These are phyloP conservation scores for Nannizzia gypsea DNA, from an alignment of 2,329 filamentous ascomycete genomes.

Conservation along the genomic window DNA sequence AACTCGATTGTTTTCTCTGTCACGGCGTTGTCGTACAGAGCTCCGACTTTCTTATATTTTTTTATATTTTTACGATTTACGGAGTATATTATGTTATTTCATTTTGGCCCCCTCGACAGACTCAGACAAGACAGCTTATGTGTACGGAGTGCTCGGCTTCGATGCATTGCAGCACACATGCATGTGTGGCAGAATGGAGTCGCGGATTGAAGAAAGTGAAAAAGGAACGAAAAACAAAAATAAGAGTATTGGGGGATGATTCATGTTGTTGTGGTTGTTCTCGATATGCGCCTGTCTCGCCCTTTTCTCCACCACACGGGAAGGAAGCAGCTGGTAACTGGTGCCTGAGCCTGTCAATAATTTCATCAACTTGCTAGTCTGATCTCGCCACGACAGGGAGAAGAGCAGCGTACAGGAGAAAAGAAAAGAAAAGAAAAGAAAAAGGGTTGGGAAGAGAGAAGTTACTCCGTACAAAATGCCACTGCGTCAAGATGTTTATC, in stretches of 20 bases:
- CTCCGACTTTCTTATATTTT: no score
- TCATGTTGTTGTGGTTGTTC: neutral
- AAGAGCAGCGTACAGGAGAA: neutral
- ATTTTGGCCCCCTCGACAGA: no score
- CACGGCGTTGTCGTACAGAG: neutral
- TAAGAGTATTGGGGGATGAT: no score
- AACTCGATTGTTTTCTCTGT: neutral
- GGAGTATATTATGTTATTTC: no score
- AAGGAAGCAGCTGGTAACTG: neutral
- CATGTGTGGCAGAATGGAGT: neutral
- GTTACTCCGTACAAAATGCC: neutral
- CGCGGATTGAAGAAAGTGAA: no score
- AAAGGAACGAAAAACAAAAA: no score
- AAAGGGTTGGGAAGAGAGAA: neutral
- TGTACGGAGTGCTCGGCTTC: neutral
- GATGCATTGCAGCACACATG: neutral
- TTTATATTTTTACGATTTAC: no score
- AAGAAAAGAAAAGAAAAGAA: neutral
- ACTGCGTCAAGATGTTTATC: neutral
- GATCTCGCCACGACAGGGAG: neutral
- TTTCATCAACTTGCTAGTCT: neutral
- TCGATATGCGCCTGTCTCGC: neutral
- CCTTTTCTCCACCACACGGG: slow-evolving; percentile 1
- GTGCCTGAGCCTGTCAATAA: neutral
- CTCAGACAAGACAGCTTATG: no score